These are phyloP conservation scores for Phoma sp. DNA, from an alignment of 2,329 filamentous ascomycete species.

Conservation along the genomic window DNA sequence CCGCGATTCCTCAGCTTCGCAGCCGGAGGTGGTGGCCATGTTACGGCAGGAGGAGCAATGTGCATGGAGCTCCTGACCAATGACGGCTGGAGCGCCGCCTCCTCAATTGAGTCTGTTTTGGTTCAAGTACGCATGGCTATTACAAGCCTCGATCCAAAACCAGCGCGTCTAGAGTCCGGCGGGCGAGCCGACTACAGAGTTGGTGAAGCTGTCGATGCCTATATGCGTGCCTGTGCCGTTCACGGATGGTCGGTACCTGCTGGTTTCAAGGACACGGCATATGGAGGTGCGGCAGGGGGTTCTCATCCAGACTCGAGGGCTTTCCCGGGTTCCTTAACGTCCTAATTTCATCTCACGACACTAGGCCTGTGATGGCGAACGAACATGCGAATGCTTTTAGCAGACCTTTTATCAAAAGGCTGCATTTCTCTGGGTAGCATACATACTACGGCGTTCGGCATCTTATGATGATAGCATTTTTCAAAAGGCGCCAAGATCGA, in stretches of 20 bases:
- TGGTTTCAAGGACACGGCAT: slow-evolving; percentile 62
- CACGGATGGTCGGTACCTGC: slow-evolving; percentile 78
- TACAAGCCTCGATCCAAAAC: slow-evolving; percentile 68
- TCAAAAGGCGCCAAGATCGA: background rate
- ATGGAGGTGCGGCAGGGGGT: slow-evolving; percentile 29
- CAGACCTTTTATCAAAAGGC: no score
- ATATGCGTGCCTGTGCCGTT: slow-evolving; percentile 66
- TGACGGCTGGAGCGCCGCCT: slow-evolving; percentile 77
- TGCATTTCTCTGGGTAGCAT: background rate
- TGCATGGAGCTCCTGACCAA: slow-evolving; percentile 83
- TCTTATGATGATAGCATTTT: background rate
- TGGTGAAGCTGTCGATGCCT: slow-evolving; percentile 75
- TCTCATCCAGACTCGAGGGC: no score
- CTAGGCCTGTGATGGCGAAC: no score
- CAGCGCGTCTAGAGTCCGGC: slow-evolving; percentile 67
- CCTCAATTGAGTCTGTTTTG: slow-evolving; percentile 77
- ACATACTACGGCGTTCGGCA: background rate
- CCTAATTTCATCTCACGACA: no score
- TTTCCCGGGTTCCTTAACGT: no score
- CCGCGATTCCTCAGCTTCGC: slow-evolving; percentile 78
- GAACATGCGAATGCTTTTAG: no score
- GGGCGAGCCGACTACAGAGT: slow-evolving; percentile 65
- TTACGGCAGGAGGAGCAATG: slow-evolving; percentile 83
- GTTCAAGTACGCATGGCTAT: slow-evolving; percentile 82
- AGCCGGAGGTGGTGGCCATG: slow-evolving; percentile 80